These are phyloP conservation scores for Pichia sp. DNA, from an alignment of 1,139 yeast species.

Conservation along the genomic window DNA sequence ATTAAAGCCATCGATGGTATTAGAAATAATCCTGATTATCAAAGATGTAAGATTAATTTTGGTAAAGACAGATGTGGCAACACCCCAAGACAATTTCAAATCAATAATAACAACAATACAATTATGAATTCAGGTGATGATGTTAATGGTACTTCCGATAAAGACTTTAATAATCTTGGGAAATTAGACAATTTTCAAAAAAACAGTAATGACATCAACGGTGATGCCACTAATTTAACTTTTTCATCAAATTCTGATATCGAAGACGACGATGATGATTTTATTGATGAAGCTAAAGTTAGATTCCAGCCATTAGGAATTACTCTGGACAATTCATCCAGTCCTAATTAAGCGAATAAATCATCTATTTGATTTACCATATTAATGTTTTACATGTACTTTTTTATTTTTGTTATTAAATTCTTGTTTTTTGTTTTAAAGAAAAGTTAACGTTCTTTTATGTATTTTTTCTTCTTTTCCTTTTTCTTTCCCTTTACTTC, in stretches of 20 bases:
- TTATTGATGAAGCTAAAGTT: conserved; percentile 17
- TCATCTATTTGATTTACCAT: too few species aligned
- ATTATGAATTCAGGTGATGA: too few species aligned
- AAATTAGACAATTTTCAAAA: neutral
- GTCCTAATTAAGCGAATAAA: too few species aligned
- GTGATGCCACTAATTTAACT: neutral
- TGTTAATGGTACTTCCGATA: conserved; percentile 1
- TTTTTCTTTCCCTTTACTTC: neutral
- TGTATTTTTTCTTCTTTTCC: conserved; percentile 1
- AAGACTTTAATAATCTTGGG: neutral
- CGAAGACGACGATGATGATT: conserved; percentile 13
- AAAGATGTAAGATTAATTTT: conserved; percentile 56
- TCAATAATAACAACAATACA: conserved; percentile 6
- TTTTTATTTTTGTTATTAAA: too few species aligned
- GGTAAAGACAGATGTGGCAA: conserved; percentile 86
- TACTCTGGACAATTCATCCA: conserved; percentile 4
- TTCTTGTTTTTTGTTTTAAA: too few species aligned
- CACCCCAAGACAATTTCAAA: conserved; percentile 46
- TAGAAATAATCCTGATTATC: conserved; percentile 49
- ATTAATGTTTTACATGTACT: too few species aligned
- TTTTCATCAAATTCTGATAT: neutral
- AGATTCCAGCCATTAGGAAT: conserved; percentile 20
- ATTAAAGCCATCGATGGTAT: conserved; percentile 72
- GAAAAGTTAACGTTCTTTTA: too few species aligned
- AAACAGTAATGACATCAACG: neutral